These are phyloP conservation scores for Bidens hawaiensis DNA, from an alignment of 140 eudicot genomes.

Conservation along the genomic window DNA sequence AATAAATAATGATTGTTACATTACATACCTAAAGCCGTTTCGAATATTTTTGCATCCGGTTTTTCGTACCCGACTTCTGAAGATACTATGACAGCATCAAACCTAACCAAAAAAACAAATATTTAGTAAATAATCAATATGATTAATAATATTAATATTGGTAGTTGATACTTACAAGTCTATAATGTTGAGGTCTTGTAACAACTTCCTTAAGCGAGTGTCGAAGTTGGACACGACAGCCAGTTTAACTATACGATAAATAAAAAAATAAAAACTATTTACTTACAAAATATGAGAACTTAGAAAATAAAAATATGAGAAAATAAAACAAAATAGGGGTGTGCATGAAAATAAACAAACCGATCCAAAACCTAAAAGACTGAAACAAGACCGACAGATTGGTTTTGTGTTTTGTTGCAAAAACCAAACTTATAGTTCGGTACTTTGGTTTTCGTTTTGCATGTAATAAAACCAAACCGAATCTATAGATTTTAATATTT, in stretches of 20 bases:
- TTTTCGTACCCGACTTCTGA: conserved; percentile 93
- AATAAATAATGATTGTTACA: not conserved
- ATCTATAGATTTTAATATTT: too few species aligned
- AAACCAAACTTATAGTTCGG: too few species aligned
- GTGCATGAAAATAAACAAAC: too few species aligned
- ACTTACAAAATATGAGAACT: conserved; percentile 13
- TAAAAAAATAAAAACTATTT: not conserved
- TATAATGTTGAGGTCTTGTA: conserved; percentile 72
- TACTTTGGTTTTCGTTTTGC: too few species aligned
- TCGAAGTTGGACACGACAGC: conserved; percentile 98
- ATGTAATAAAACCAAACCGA: too few species aligned
- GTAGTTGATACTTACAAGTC: conserved; percentile 53
- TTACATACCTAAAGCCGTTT: conserved; percentile 68
- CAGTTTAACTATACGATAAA: conserved; percentile 63
- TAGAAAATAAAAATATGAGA: too few species aligned
- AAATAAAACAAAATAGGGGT: too few species aligned
- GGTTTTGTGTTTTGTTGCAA: too few species aligned
- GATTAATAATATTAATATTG: not conserved
- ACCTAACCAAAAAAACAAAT: conserved; percentile 37
- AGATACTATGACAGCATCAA: conserved; percentile 85
- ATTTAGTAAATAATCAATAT: not conserved
- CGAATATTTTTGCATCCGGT: conserved; percentile 78
- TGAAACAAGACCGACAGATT: too few species aligned
- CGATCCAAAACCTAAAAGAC: too few species aligned
- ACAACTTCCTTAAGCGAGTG: conserved; percentile 86